Evolutionary conservation across 345 rosid genomes (phyloP), one percentile per base, ranked within the genome.

Genomic region (Durio zibethinus): DNA sequence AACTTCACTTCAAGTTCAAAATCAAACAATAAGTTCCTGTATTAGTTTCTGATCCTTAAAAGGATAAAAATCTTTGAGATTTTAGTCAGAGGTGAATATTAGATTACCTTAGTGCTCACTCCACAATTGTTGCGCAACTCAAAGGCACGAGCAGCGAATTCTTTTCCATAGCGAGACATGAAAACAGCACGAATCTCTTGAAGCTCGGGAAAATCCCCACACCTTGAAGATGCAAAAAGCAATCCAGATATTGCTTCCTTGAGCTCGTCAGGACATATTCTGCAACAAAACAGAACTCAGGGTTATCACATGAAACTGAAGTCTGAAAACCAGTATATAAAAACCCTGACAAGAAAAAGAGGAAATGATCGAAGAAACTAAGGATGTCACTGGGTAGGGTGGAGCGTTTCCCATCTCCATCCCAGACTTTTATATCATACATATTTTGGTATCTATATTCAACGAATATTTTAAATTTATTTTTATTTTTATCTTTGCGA

Each of bases 141-240:
- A 48, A 87, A 71, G 20, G 98, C 90, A 45, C 92, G 79, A 40
- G 89, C 94, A 0, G 88, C 94, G 8, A 96, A 86, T 70, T 93
- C 98, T 76, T 87, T 92, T n/a, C 99, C 97, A 67, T 87, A 93
- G 45, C 87, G 91, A 56, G 98, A 85, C 14, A 86, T 73, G 76
- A 93, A 79, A 63, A 85, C 79, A 0, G 71, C 81, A 27, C 98
- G 97, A 80, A 96, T 84, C 82, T 96, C 94, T 78, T 84, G 91
- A 81, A 96, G 92, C 87, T 96, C 98, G 7, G 98, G 98, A 72
- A 93, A 91, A 5, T 96, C 99, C 1, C 99, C 97, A 15, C 94
- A 88, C 66, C 98, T 90, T 0, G 95, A 86, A 29, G 99, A 90
- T 0, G 92, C 95, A 57, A 80, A 93, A 50, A 90, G 78, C 89